A percentile compares a stretch with the other conserved stretches of the same genome.
Evolutionary conservation across 108 stramenopile species (phyloP).

Genomic region (Cyclotella kingstonii): DNA sequence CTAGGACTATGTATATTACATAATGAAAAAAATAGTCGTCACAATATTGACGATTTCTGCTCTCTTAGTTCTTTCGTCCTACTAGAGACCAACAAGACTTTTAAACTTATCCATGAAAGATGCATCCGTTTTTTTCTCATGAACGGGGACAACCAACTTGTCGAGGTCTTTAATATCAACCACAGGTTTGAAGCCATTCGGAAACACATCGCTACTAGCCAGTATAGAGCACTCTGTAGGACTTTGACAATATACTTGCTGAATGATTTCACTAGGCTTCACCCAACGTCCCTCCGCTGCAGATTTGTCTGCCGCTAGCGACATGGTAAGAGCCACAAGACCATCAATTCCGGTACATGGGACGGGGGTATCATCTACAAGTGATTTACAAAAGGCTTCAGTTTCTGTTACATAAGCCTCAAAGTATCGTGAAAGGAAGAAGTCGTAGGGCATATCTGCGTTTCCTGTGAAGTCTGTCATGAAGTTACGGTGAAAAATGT

Average conservation of each 20-base stretch:
- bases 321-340: slow-evolving; percentile 93
- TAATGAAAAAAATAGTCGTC: too few relatives aligned
- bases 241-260: slow-evolving; percentile 63
- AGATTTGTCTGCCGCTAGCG: slow-evolving; percentile 89
- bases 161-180: slow-evolving; percentile 51
- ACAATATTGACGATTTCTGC: too few relatives aligned
- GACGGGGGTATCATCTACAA: slow-evolving; percentile 88
- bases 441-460: slow-evolving; percentile 97
- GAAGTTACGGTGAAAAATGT: neutral
- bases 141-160: slow-evolving; percentile 53
- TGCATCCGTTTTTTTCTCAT: slow-evolving; percentile 31
- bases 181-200: slow-evolving; percentile 72
- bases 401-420: slow-evolving; percentile 94
- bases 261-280: slow-evolving; percentile 78
- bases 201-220: slow-evolving; percentile 59
- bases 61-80: too few relatives aligned
- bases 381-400: slow-evolving; percentile 89
- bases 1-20: too few relatives aligned
- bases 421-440: slow-evolving; percentile 94
- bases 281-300: slow-evolving; percentile 89
- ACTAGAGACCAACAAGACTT: slow-evolving; percentile 24
- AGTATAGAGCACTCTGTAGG: slow-evolving; percentile 66
- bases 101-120: slow-evolving; percentile 37
- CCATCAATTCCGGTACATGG: slow-evolving; percentile 96
- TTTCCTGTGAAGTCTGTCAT: slow-evolving; percentile 88